These are phyloP conservation scores for Coemansia sp. DNA, from an alignment of 192 early-diverging fungal species.

Conservation along the genomic window DNA sequence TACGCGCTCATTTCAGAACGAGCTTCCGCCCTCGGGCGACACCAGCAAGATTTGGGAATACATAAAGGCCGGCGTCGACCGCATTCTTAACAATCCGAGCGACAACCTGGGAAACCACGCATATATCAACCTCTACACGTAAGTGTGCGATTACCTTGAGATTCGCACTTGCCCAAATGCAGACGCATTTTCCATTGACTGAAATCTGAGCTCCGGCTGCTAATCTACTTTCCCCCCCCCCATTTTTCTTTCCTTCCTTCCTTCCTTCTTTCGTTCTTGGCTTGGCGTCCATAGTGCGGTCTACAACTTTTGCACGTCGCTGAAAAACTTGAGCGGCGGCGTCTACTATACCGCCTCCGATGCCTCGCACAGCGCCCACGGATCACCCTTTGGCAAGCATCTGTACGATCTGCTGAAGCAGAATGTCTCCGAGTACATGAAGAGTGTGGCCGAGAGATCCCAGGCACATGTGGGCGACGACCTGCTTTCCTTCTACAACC, in stretches of 20 bases:
- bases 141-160: conserved; percentile 54
- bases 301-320: conserved; percentile 53
- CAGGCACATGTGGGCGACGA: conserved; percentile 69
- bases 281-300: too few species aligned
- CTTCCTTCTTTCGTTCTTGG: too few species aligned
- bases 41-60: conserved; percentile 67
- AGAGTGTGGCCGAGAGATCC: conserved; percentile 54
- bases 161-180: too few species aligned
- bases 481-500: conserved; percentile 82
- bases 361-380: conserved; percentile 44
- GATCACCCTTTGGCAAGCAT: conserved; percentile 56
- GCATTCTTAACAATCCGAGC: conserved; percentile 73
- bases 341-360: conserved; percentile 39
- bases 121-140: conserved; percentile 76
- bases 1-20: conserved; percentile 43
- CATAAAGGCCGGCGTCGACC: conserved; percentile 73
- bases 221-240: background rate
- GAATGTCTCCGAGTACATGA: conserved; percentile 57
- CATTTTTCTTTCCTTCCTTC: background rate
- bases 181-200: too few species aligned
- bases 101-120: conserved; percentile 68
- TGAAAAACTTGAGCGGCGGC: conserved; percentile 24
- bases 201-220: too few species aligned
- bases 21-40: conserved; percentile 26
- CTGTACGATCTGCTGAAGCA: conserved; percentile 62